phyloP scores from a whole-genome alignment of 2,329 filamentous ascomycete species.

The Fusarium mangiferae region DNA sequence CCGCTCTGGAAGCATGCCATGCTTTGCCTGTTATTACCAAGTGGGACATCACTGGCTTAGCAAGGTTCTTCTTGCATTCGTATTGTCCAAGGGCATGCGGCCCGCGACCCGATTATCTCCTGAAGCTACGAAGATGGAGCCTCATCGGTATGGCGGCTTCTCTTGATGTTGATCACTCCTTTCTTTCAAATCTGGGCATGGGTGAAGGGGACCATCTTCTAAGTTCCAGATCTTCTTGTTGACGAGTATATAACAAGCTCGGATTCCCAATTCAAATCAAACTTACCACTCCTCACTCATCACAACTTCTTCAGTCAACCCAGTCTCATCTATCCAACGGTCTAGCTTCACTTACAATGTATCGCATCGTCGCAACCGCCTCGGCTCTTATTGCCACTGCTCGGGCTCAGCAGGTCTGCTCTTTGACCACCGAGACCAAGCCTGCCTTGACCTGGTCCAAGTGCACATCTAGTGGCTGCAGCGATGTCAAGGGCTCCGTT shows the following conservation, averaged over 20 bases:
- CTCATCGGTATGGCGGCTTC: conserved; percentile 23
- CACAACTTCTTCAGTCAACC: conserved; percentile 22
- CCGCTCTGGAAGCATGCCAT: conserved; percentile 1
- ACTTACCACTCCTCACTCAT: conserved; percentile 20
- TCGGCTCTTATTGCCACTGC: conserved; percentile 43
- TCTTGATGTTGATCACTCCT: background rate
- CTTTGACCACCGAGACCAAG: conserved; percentile 59
- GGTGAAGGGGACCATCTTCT: background rate
- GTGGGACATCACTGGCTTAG: background rate
- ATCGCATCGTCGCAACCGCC: conserved; percentile 44
- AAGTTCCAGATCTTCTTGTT: background rate
- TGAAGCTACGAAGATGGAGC: conserved; percentile 8
- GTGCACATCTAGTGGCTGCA: conserved; percentile 65
- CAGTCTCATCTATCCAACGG: conserved; percentile 16
- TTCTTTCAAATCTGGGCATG: background rate
- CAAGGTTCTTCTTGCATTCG: background rate
- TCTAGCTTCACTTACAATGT: conserved; percentile 40
- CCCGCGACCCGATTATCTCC: conserved; percentile 24
- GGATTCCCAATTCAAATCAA: conserved; percentile 9
- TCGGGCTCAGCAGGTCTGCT: conserved; percentile 62
- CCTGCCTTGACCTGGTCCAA: conserved; percentile 64
- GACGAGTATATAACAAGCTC: conserved; percentile 28
- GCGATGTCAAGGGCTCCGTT: conserved; percentile 59
- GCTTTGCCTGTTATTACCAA: background rate
- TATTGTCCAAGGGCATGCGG: conserved; percentile 20